A percentile compares a stretch with the other conserved stretches of the same genome.
phyloP scores from a whole-genome alignment of 2,329 filamentous ascomycete genomes.

The Xylariaceae sp. region DNA sequence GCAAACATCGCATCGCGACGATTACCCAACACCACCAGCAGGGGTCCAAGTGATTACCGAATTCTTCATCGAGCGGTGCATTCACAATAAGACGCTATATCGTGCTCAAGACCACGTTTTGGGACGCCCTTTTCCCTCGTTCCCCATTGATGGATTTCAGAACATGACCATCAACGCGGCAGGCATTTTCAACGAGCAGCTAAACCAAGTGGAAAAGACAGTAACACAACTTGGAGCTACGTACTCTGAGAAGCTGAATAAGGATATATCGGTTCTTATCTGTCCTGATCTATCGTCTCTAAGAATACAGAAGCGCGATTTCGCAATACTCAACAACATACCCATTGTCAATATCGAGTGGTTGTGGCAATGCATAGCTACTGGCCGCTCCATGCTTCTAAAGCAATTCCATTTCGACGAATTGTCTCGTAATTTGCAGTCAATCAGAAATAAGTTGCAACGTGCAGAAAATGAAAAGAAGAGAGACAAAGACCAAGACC shows the following conservation, averaged over 20 bases:
- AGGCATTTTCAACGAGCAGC: slow-evolving; percentile 77
- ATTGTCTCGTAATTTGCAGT: slow-evolving; percentile 25
- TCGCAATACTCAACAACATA: slow-evolving; percentile 70
- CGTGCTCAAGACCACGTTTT: slow-evolving; percentile 67
- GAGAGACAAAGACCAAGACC: slow-evolving; percentile 16
- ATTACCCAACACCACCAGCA: slow-evolving; percentile 38
- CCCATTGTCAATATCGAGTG: slow-evolving; percentile 78
- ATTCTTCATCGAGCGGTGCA: slow-evolving; percentile 88
- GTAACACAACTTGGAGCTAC: slow-evolving; percentile 72
- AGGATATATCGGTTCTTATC: slow-evolving; percentile 72
- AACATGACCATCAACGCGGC: slow-evolving; percentile 73
- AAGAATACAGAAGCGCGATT: slow-evolving; percentile 71
- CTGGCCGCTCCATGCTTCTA: slow-evolving; percentile 44
- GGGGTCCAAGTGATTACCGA: slow-evolving; percentile 66
- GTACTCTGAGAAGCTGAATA: slow-evolving; percentile 74
- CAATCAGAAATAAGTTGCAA: slow-evolving; percentile 9
- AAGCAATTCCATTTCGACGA: slow-evolving; percentile 46
- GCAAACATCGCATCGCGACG: slow-evolving; percentile 44
- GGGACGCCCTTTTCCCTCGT: slow-evolving; percentile 69
- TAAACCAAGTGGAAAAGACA: slow-evolving; percentile 77
- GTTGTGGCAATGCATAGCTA: slow-evolving; percentile 77
- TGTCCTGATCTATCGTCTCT: slow-evolving; percentile 57
- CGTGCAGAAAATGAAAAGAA: slow-evolving; percentile 15
- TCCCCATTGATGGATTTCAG: slow-evolving; percentile 67
- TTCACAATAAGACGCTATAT: slow-evolving; percentile 70